These are phyloP conservation scores for Blepharisma stoltei DNA, from an alignment of 73 alveolate species.

Conservation along the genomic window DNA sequence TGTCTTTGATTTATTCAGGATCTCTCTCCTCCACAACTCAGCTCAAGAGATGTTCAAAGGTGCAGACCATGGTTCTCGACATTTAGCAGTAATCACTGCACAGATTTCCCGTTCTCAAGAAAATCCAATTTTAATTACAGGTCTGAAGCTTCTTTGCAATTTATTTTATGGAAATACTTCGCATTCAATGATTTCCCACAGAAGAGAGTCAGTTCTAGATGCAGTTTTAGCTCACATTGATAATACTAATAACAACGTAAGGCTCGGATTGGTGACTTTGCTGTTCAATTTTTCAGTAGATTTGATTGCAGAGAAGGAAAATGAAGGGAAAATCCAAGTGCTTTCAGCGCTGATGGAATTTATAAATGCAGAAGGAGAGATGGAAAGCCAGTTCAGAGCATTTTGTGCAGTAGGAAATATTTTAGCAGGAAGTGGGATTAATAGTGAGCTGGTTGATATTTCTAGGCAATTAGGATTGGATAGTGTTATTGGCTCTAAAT, in stretches of 20 bases:
- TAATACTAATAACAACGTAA: conserved; percentile 69
- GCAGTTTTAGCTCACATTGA: conserved; percentile 46
- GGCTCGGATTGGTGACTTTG: conserved; percentile 69
- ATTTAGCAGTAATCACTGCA: conserved; percentile 51
- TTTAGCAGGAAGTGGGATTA: background rate
- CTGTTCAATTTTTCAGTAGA: conserved; percentile 76
- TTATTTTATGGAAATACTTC: conserved; percentile 67
- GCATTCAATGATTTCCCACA: conserved; percentile 42
- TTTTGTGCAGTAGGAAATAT: conserved; percentile 72
- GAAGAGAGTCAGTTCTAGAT: conserved; percentile 66
- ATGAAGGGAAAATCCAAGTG: conserved; percentile 74
- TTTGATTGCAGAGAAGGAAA: conserved; percentile 60
- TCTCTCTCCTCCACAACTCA: conserved; percentile 81
- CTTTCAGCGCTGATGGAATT: conserved; percentile 62
- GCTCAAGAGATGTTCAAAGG: conserved; percentile 74
- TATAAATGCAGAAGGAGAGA: conserved; percentile 64
- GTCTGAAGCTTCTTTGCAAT: conserved; percentile 73
- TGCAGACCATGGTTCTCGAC: conserved; percentile 76
- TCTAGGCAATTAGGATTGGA: no score
- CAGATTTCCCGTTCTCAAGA: conserved; percentile 38
- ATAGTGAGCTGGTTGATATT: no score
- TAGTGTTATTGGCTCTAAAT: no score
- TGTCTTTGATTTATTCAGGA: conserved; percentile 87
- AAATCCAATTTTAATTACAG: conserved; percentile 57
- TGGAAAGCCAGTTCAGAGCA: conserved; percentile 57